Evolutionary conservation across 2,329 filamentous ascomycete genomes (phyloP), one percentile per base, ranked within the genome.

Genomic region (Rhytidhysteron rufulum): DNA sequence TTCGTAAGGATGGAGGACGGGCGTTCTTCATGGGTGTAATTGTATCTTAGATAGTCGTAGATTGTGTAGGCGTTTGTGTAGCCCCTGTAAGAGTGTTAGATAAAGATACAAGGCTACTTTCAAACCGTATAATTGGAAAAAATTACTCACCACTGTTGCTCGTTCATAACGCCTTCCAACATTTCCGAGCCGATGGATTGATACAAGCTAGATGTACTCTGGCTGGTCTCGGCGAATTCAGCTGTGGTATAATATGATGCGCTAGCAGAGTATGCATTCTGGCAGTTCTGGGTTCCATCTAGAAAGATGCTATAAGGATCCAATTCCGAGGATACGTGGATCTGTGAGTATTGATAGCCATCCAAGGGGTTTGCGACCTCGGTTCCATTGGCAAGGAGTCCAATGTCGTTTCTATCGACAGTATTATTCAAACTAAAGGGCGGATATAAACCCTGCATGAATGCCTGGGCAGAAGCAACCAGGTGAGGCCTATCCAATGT

Each of bases 261-360:
- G 13, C 62, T 56, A 5, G 67, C 62, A 16, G 49, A 43, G 17
- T 63, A 51, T 34, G 71, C 66, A 32, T 52, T 49, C 0, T 62
- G 59, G 44, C 74, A 78, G 38, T 68, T 63, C 20, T 60, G 50
- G n/a, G 70, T 62, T 3, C 77, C 79, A 17, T 67, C 63, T 5
- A 81, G 41, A 39, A 67, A 72, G 30, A 78, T 62, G n/a, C 68
- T 75, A 25, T 68, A 64, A 2, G 75, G 71, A 47, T 82, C 78
- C 1, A 63, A 51, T 2, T 50, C 48, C 8, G 68, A 62, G 1
- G 68, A 50, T 0, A 70, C 68, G 16, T 71, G 55, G 17, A 82
- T 69, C 21, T 63, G 64, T 6, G 76, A 66, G 54, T 81, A 81
- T 50, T 81, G 78, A 50, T 81, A 81, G 27, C 78, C 78, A 34